These are phyloP conservation scores for Phytophthora megakarya DNA, from an alignment of 352 stramenopile genomes.

Conservation along the genomic window DNA sequence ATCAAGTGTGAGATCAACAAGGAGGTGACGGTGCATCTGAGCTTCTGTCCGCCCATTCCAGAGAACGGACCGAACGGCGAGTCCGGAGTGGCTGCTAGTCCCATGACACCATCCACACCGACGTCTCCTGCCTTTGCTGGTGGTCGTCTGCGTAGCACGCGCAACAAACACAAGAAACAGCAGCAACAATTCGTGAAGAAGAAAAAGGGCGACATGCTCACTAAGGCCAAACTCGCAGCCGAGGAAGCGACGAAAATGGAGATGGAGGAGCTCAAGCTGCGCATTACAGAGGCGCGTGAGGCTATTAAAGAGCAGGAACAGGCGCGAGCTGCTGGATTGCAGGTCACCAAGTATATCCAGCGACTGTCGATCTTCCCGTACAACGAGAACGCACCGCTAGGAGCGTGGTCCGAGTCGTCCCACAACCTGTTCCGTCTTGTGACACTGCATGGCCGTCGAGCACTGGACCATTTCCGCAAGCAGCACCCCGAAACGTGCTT, in stretches of 20 bases:
- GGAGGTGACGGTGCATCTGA: constrained; percentile 82
- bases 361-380: constrained; percentile 79
- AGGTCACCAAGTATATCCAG: constrained; percentile 89
- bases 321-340: constrained; percentile 63
- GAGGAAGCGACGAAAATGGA: constrained; percentile 89
- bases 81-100: constrained; percentile 76
- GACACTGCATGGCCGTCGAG: constrained; percentile 77
- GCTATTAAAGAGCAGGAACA: constrained; percentile 84
- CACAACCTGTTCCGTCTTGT: constrained; percentile 83
- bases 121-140: constrained; percentile 77
- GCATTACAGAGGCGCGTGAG: constrained; percentile 78
- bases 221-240: constrained; percentile 83
- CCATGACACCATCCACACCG: constrained; percentile 87
- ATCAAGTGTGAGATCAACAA: constrained; percentile 90
- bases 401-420: constrained; percentile 81
- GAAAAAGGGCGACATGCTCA: constrained; percentile 88
- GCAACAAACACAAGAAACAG: constrained; percentile 87
- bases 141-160: constrained; percentile 71
- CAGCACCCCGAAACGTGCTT: constrained; percentile 88
- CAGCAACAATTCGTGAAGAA: constrained; percentile 86
- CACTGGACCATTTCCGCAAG: constrained; percentile 82
- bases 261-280: constrained; percentile 86
- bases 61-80: constrained; percentile 84
- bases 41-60: constrained; percentile 80
- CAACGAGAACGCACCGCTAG: constrained; percentile 78